phyloP scores from a whole-genome alignment of 345 rosid genomes.

The Orychophragmus violaceus region DNA sequence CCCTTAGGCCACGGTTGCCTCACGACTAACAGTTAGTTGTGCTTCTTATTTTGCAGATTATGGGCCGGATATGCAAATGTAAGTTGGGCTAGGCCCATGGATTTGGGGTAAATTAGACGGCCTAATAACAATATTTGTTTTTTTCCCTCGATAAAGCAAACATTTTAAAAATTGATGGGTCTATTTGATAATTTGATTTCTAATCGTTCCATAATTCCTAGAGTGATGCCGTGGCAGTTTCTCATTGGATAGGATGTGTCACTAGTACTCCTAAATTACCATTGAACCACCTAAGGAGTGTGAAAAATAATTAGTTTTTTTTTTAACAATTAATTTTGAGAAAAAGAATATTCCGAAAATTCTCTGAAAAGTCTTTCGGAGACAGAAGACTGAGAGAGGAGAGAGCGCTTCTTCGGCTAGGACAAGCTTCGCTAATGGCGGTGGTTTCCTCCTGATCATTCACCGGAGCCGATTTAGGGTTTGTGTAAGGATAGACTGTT shows the following conservation, averaged over 20 bases:
- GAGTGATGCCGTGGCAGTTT: background rate
- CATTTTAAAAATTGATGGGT: background rate
- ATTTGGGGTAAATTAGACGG: background rate
- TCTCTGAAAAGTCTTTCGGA: conserved; percentile 28
- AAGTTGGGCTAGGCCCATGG: background rate
- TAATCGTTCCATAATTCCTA: background rate
- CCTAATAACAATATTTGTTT: too few relatives aligned
- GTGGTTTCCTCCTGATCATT: conserved; percentile 35
- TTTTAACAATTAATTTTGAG: too few relatives aligned
- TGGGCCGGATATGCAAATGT: background rate
- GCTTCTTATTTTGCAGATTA: background rate
- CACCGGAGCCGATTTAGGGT: conserved; percentile 16
- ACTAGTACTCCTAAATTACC: conserved; percentile 13
- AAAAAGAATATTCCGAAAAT: background rate
- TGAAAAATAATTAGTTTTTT: background rate
- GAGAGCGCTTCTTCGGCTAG: conserved; percentile 24
- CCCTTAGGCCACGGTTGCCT: too few relatives aligned
- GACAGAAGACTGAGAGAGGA: conserved; percentile 14
- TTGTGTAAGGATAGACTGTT: background rate
- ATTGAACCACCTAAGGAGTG: background rate
- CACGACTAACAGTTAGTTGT: too few relatives aligned
- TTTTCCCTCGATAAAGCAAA: background rate
- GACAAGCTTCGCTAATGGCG: conserved; percentile 29
- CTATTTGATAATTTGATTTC: background rate
- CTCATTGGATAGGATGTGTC: conserved; percentile 28